A percentile compares a stretch with the other conserved stretches of the same genome.
Evolutionary conservation across 176 grass and related monocot species (phyloP).

Genomic region (Canna indica): DNA sequence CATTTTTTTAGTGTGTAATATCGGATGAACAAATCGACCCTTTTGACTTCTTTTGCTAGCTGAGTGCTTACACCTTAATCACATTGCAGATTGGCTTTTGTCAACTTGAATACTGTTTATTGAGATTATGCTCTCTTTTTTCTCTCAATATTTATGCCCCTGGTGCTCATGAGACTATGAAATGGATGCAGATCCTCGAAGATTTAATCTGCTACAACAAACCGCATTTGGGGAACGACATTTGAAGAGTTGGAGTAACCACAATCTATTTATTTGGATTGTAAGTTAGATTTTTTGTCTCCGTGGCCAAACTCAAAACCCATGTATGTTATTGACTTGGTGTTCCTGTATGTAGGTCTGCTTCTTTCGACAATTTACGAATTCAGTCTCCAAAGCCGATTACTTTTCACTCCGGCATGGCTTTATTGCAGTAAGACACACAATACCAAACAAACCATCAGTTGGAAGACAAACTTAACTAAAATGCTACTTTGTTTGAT

Average conservation of each 20-base stretch:
- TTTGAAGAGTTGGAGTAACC: slow-evolving; percentile 6
- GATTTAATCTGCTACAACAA: slow-evolving; percentile 2
- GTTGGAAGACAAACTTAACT: too few species aligned
- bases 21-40: too few species aligned
- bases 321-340: not conserved
- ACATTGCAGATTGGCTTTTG: too few species aligned
- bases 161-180: not conserved
- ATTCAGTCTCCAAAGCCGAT: slow-evolving; percentile 9
- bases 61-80: too few species aligned
- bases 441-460: too few species aligned
- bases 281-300: not conserved
- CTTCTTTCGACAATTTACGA: slow-evolving; percentile 6
- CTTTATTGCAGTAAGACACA: slow-evolving; percentile 13
- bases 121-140: too few species aligned
- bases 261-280: slow-evolving; percentile 2
- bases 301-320: too few species aligned
- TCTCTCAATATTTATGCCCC: too few species aligned
- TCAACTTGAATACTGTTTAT: too few species aligned
- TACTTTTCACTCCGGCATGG: slow-evolving; percentile 12
- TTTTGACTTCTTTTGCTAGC: too few species aligned
- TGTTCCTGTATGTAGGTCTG: not conserved
- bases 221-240: slow-evolving; percentile 13
- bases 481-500: not conserved
- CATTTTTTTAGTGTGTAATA: too few species aligned
- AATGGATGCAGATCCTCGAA: slow-evolving; percentile 8